Base-by-base conservation (phyloP, 805 yeast species). In the Cyberlindnera maritima region DNA sequence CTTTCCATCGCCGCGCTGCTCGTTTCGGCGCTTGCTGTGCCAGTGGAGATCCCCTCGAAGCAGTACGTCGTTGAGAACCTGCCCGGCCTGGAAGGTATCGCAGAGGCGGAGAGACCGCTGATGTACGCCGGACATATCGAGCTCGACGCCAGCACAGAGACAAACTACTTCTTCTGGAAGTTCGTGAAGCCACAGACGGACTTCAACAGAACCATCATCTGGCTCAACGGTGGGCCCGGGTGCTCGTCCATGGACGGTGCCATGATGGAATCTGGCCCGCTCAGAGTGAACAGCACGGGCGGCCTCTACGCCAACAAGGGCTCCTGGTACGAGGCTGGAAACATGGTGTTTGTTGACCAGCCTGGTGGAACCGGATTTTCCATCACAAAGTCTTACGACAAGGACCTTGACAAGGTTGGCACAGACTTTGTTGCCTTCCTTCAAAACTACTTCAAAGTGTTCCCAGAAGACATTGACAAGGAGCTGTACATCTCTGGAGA, bases 191-290 rank as follows among this genome's bases (percentile, higher is more conserved):
- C 47, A n/a, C 32, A 49, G 8, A 28, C 54, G 2, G 43, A 50
- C 18, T 49, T 50, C 47, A 53, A 74, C 54, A 74, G 74, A 52
- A 72, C 86, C 19, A 75, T 85, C 9, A 75, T 94, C 45, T 94
- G 99, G 98, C 74, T 94, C 19, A 94, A 94, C 64, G 99, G 99
- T 34, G 99, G 99, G 0, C 99, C 99, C 0, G 99, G 99, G 0
- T 94, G 99, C 64, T 90, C 97, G 2, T 90, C 97, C 0, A 81
- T 92, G 94, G 99, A 94, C 66, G 99, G 99, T 14, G 96, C 96
- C 0, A 63, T 94, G 53, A 79, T 91, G 80, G 99, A 94, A 64
- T 69, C 83, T 3, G 99, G 99, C 0, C 98, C 99, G 0, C 77
- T 89, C 37, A 72, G 96, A 44, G 75, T 89, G 17, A 67, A 33